Base-by-base conservation (phyloP, 495 filamentous ascomycete species). In the Penicillium diatomitis region DNA sequence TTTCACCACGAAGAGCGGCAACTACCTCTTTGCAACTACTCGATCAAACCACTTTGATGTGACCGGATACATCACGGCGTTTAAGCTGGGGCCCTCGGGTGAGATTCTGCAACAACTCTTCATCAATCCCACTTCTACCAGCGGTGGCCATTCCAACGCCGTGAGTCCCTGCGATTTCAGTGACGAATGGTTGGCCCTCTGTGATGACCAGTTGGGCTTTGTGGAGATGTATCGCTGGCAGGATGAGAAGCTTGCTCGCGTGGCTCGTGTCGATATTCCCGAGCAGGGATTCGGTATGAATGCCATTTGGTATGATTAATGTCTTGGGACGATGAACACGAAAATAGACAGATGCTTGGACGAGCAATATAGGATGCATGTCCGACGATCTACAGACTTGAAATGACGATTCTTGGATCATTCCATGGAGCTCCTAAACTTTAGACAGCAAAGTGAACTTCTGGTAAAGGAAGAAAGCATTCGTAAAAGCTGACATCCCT, bases 281-380 rank as follows among this genome's bases (percentile, higher is more conserved):
- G 86, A 92, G 69, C 84, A 82, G 39, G 87, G 87, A 42, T 90
- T 90, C 66, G 85, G 85, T 1, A 90, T 90, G 87, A 90, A 92
- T 70, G 87, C 86, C 32, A 88, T 90, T 56, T 91, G 86, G 87
- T 90, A 88, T 65, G 85, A 91, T 67, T 91, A 72, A 49, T 54
- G 20, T 20, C 20, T 20, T 20, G 20, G 49, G 55, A 27, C 32
- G 8, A 32, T 7, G 3, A 40, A 41, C 34, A 48, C 3, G 35
- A 38, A 31, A n/a, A 8, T 5, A 41, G 28, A 48, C 34, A 27
- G 29, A 20, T 32, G 10, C 10, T 27, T 30, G 40, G 32, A 5
- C 28, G 32, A 31, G 29, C 28, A 27, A 42, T 42, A 42, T 42
- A 42, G 40, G 32, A 30, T 6, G 9, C 28, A 42, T 42, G 28